A percentile compares a stretch with the other conserved stretches of the same genome.
Conservation (phyloP, 2,329 filamentous ascomycete species). For the Camillea tinctor region DNA sequence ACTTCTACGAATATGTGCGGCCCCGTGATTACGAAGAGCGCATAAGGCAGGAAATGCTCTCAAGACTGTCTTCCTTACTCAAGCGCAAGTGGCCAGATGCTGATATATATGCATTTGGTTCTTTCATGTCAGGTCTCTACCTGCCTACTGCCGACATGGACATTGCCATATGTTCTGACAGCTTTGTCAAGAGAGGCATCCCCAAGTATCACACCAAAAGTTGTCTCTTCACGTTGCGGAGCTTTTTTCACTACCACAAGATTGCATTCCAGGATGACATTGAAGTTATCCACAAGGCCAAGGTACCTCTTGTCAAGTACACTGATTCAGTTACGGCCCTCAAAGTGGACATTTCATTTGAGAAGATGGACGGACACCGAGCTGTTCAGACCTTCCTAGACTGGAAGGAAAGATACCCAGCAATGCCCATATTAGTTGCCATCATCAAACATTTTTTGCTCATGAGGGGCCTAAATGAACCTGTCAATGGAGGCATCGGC, state of each 20-base stretch:
- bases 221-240: conserved; percentile 61
- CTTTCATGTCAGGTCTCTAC: conserved; percentile 80
- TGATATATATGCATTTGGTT: conserved; percentile 79
- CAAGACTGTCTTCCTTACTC: conserved; percentile 63
- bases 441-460: conserved; percentile 89
- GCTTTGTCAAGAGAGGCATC: conserved; percentile 54
- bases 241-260: conserved; percentile 53
- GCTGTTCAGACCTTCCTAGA: conserved; percentile 77
- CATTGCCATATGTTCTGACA: conserved; percentile 69
- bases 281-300: conserved; percentile 70
- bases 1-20: conserved; percentile 83
- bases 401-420: conserved; percentile 79
- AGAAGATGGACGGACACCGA: conserved; percentile 78
- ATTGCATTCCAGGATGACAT: conserved; percentile 60
- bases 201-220: conserved; percentile 51
- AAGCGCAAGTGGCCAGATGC: conserved; percentile 57
- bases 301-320: conserved; percentile 91
- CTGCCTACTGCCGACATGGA: conserved; percentile 85
- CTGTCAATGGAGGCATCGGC: conserved; percentile 85
- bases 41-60: conserved; percentile 70
- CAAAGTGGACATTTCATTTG: conserved; percentile 91
- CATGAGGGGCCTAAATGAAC: conserved; percentile 89
- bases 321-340: conserved; percentile 74
- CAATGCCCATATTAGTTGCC: conserved; percentile 82
- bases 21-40: conserved; percentile 75